Evolutionary conservation across 202 grass and related monocot genomes (phyloP), one percentile per base, ranked within the genome.

Genomic region (Musa balbisiana): DNA sequence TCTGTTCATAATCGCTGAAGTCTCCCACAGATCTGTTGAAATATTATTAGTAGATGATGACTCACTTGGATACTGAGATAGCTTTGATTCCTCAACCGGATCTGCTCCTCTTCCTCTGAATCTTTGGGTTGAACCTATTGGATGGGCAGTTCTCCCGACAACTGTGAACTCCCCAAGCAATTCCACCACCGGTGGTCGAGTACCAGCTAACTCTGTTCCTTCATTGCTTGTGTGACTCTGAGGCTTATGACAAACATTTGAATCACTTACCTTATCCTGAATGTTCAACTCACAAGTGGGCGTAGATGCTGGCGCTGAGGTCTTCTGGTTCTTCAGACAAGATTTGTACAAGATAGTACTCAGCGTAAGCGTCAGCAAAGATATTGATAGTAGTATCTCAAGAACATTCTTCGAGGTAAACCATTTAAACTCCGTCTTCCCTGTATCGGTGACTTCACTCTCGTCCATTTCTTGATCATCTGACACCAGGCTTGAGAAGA

Each of bases 81-180:
- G 71, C 6, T 58, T 64, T 27, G 21, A 64, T 80, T 76, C 14
- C 0, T 66, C 51, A 76, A 25, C 29, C 79, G 62, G 2, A 4
- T 54, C 55, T 21, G 29, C 85, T 76, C 80, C 33, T 79, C 73
- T 52, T 19, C 53, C 58, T 56, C 27, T 79, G 69, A 43, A 43
- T 1, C 4, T 43, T 43, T 43, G 33, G 33, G 33, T 43, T 3
- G 33, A 43, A 43, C 33, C 33, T 43, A 5, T 43, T 6, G 33
- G 4, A 43, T 43, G 33, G 4, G 33, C 33, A 6, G 56, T 70
- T 77, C 54, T 49, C 54, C 75, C 64, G 1, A 65, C 52, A 83
- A 83, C 22, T 25, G 74, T 80, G 26, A 90, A 90, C 71, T 96
- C 87, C 10, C 81, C 80, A 22, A 92, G 80, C 24, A 90, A 72